Evolutionary conservation across 441 rosid species (phyloP), one percentile per base, ranked within the genome.

Genomic region (Kokia cookei): DNA sequence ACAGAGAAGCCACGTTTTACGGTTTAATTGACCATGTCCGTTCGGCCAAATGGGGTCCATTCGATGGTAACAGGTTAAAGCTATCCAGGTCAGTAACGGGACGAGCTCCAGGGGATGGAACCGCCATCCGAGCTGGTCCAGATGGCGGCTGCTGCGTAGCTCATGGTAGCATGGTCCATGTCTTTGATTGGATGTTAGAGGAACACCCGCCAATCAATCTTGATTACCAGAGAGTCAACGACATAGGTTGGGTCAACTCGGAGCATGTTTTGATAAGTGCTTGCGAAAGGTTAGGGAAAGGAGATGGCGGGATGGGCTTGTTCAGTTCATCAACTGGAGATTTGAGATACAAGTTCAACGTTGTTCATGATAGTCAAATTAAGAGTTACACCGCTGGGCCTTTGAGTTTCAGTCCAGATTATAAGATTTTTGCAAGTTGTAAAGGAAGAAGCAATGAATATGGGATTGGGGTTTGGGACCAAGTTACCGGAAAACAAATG

Each of bases 381-480:
- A 95, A 95, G 86, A 93, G 97, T 48, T 95, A 83, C 65, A 89
- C 95, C 0, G 99, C 95, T 2, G 98, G 99, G 27, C 95, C 99
- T 22, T 77, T 95, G 85, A 82, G 90, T 64, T 91, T 90, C 24
- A 82, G 79, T 76, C 80, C 84, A 9, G 98, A 90, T 81, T 76
- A 78, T 29, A 87, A 83, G 75, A 89, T 95, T 40, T 95, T 89
- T 26, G 82, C 96, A 2, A 91, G 99, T 47, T 95, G 99, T 24
- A 93, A 87, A 81, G 98, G 99, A 48, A 79, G 99, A 77, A 90
- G 94, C 71, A 91, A 93, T 67, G 99, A 94, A 84, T 90, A 93
- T 22, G 99, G 99, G 10, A 80, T 95, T 77, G 99, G 99, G 15
- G 97, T 95, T 73, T 95, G 99, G 98, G 99, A 95, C 79, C 99